Base-by-base conservation (phyloP, 2,329 filamentous ascomycete species). In the Cladobotryum mycophilum region DNA sequence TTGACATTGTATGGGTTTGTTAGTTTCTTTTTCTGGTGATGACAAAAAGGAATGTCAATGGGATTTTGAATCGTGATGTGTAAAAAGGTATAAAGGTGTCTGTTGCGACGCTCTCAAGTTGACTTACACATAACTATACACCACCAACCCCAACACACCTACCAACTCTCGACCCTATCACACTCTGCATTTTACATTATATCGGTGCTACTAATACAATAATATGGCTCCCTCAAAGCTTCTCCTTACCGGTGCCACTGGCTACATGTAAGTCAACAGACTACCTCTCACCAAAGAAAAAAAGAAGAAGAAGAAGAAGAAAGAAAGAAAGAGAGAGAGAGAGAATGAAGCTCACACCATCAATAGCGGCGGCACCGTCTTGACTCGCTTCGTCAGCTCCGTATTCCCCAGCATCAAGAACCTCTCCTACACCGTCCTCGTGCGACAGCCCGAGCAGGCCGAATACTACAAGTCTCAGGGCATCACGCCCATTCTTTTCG, bases 391-490 rank as follows among this genome's bases (percentile, higher is more conserved):
- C 5, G 47, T 60, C 8, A 38, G 55, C 3, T 63, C 62, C 1
- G 43, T 51, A 2, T 22, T 56, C 25, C 36, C 55, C 4, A 47
- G 56, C 5, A 55, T 64, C 37, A 57, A 53, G 25, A 43, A 47
- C 8, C 14, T 55, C 5, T 41, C 47, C 15, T 58, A 64, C 45
- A 57, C 61, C 1, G 56, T 55, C 0, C 53, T 67, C 1, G 56
- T 67, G 2, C 61, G 64, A 3, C 58, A 59, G 18, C 56, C 62
- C n/a, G 56, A 60, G 5, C 60, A 64, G 13, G 62, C 56, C 20
- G 55, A 60, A 20, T 8, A 57, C 1, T 53, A 64, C 25, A 54
- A 40, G 9, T 15, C 50, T 2, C 53, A 56, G 20, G 57, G 61
- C 13, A 49, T 64, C 43, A 55, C 56, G 9, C 41, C 56, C 11